Evolutionary conservation across 768 basidiomycete genomes (phyloP), one percentile per base, ranked within the genome.

Genomic region (Nidularia pulvinata): DNA sequence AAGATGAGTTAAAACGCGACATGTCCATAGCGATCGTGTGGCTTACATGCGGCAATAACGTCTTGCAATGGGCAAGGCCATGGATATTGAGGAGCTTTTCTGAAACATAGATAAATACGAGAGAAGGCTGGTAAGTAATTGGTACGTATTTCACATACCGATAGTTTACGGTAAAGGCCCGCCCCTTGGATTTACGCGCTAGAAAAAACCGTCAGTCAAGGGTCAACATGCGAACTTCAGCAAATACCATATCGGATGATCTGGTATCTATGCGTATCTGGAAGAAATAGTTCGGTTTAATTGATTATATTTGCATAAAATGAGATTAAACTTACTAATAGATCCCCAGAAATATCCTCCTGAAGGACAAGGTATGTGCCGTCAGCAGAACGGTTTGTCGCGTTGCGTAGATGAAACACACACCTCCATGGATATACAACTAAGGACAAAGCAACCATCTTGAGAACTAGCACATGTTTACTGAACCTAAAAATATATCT

Each of bases 71-170:
- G 81, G 64, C 84, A 86, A 2, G 90, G 91, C 79, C 89, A 92
- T 11, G 91, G 91, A 61, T 90, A 92, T 66, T 93, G 91, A 1
- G 91, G 91, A 0, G 90, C 88, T 63, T 90, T 85, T 44, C 89
- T 84, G 61, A 68, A 69, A 1, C 22, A 19, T 19, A 19, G 19
- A 19, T 19, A 19, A 19, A 19, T 19, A 19, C 19, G 19, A 19
- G 19, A 19, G 19, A 19, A 19, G 16, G 9, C 22, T 33, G 32
- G 57, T 44, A 44, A 51, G 46, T 5, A 4, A 16, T 33, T 50
- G 22, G 10, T 6, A 46, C 19, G 11, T 33, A 37, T 32, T 39
- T 32, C 43, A 13, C 54, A 46, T 32, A 61, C 76, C 79, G 65
- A 60, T 82, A 84, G 55, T 84, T 85, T 22, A 82, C 80, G 2